A percentile compares a stretch with the other conserved stretches of the same genome.
Conservation (phyloP, 768 basidiomycete genomes). For the Boletus vinaceobasis region DNA sequence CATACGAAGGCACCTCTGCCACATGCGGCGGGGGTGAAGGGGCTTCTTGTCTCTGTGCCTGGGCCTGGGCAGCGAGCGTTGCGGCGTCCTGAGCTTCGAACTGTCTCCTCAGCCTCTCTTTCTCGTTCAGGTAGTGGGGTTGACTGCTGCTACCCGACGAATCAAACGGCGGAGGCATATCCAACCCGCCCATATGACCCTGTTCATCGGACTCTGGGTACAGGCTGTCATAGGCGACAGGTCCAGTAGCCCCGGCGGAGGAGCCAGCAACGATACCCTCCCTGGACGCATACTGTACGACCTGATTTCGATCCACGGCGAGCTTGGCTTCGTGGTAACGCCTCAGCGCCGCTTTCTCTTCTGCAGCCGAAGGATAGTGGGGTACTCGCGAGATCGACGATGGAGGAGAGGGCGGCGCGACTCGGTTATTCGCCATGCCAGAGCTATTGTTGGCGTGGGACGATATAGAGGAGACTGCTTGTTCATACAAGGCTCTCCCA, state of each 20-base stretch:
- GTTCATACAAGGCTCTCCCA: conserved; percentile 43
- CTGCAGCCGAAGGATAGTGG: conserved; percentile 59
- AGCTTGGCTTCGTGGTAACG: conserved; percentile 69
- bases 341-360: conserved; percentile 70
- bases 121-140: conserved; percentile 51
- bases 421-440: conserved; percentile 22
- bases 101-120: conserved; percentile 60
- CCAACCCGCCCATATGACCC: conserved; percentile 22
- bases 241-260: conserved; percentile 31
- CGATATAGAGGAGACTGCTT: conserved; percentile 44
- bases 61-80: conserved; percentile 31
- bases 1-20: conserved; percentile 23
- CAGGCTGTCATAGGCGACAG: conserved; percentile 61
- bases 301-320: conserved; percentile 64
- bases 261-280: conserved; percentile 19
- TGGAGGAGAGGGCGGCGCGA: conserved; percentile 29
- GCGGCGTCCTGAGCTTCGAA: conserved; percentile 69
- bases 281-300: conserved; percentile 24
- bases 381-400: conserved; percentile 33
- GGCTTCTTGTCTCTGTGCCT: conserved; percentile 12
- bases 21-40: conserved; percentile 17
- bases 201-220: conserved; percentile 43
- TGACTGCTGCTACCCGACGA: conserved; percentile 33
- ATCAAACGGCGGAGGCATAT: conserved; percentile 56
- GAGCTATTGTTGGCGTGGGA: conserved; percentile 12